phyloP scores from a whole-genome alignment of 2,329 filamentous ascomycete genomes.

The Colletotrichum noveboracense region DNA sequence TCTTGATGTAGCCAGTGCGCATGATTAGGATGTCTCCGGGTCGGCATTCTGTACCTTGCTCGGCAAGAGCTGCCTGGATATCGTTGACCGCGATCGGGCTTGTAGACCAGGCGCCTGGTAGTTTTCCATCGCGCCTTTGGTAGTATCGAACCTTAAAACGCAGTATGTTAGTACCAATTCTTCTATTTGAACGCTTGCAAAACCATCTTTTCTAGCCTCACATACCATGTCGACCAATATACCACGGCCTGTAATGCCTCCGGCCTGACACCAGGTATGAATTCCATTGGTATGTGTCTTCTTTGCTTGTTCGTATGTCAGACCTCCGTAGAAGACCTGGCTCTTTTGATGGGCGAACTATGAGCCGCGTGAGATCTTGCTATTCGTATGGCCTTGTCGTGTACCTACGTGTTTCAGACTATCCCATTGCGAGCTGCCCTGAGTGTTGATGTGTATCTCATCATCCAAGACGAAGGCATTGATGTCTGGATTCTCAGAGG shows the following conservation, averaged over 20 bases:
- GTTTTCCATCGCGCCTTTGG: background rate
- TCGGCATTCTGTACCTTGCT: background rate
- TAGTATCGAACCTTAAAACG: background rate
- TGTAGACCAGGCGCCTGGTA: background rate
- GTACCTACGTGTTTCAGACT: background rate
- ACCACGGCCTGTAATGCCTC: background rate
- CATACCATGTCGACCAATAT: background rate
- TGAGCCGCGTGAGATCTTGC: background rate
- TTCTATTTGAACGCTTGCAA: background rate
- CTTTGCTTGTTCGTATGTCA: background rate
- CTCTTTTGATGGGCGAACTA: background rate
- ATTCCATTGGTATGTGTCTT: background rate
- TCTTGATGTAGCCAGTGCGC: background rate
- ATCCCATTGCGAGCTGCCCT: background rate
- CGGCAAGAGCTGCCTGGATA: background rate
- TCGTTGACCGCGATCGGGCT: background rate
- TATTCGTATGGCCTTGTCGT: background rate
- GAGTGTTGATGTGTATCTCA: background rate
- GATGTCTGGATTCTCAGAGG: background rate
- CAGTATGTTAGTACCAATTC: background rate
- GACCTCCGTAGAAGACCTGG: background rate
- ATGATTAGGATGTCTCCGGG: background rate
- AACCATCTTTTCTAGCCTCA: background rate
- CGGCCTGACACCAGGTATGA: background rate
- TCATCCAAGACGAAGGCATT: background rate